phyloP scores from a whole-genome alignment of 768 basidiomycete genomes.

The Ramaria sp. region DNA sequence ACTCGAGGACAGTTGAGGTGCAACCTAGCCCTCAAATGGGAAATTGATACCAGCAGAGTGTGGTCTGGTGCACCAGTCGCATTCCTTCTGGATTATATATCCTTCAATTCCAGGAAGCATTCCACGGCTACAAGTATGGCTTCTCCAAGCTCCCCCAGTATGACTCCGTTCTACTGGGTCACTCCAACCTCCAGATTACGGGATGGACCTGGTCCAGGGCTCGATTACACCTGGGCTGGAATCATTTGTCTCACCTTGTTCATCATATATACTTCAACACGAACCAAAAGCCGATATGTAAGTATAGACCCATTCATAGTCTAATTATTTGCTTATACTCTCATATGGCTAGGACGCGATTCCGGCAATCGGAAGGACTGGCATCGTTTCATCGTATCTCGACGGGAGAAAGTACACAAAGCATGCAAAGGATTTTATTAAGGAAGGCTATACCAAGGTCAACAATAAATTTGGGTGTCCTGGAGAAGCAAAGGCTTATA shows the following conservation, averaged over 20 bases:
- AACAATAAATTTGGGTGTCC: background rate
- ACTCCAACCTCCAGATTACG: no score
- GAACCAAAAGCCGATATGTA: background rate
- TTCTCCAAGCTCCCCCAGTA: no score
- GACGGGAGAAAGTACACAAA: constrained; percentile 13
- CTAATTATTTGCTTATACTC: background rate
- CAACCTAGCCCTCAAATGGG: no score
- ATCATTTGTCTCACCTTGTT: background rate
- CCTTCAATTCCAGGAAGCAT: no score
- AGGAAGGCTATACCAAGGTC: constrained; percentile 24
- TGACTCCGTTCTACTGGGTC: no score
- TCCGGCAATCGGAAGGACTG: constrained; percentile 1
- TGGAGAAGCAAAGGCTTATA: background rate
- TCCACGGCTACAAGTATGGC: no score
- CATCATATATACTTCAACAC: background rate
- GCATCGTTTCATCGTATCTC: constrained; percentile 9
- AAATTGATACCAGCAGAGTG: no score
- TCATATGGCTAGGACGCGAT: background rate
- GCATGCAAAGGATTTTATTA: constrained; percentile 16
- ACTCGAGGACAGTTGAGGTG: no score
- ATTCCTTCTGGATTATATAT: no score
- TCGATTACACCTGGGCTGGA: background rate
- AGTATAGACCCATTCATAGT: background rate
- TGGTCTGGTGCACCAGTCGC: no score
- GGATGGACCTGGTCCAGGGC: background rate